Evolutionary conservation across 768 basidiomycete species (phyloP).

Genomic region (Lactarius sanguifluus): DNA sequence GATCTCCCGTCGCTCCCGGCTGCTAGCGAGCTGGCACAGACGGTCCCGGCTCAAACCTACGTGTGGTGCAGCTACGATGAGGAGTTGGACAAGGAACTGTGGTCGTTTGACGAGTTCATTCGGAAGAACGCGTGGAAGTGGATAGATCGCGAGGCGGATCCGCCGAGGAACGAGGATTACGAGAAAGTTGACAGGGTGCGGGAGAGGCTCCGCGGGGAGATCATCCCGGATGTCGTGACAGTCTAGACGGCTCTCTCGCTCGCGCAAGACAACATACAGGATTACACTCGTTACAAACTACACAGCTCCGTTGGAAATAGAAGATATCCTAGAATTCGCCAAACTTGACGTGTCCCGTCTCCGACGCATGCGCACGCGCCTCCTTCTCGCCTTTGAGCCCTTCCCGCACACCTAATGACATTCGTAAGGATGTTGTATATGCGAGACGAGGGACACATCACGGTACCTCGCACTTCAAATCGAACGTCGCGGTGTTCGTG

Average conservation of each 20-base stretch:
- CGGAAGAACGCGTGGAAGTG: slow-evolving; percentile 75
- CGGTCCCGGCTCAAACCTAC: slow-evolving; percentile 67
- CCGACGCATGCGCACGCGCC: slow-evolving; percentile 81
- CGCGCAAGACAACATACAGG: not conserved
- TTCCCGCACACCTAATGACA: slow-evolving; percentile 67
- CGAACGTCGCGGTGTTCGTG: slow-evolving; percentile 91
- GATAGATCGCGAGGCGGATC: slow-evolving; percentile 47
- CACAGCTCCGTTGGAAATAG: slow-evolving; percentile 3
- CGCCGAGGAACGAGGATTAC: slow-evolving; percentile 42
- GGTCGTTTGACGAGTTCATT: slow-evolving; percentile 85
- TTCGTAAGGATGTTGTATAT: slow-evolving; percentile 17
- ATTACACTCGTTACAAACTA: not conserved
- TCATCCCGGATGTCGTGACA: not conserved
- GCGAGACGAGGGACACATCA: too few species aligned
- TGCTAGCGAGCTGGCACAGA: slow-evolving; percentile 35
- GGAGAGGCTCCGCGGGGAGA: slow-evolving; percentile 25
- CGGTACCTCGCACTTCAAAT: slow-evolving; percentile 79
- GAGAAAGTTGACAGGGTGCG: slow-evolving; percentile 53
- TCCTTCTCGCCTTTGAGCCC: slow-evolving; percentile 94
- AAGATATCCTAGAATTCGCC: slow-evolving; percentile 62
- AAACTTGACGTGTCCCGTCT: slow-evolving; percentile 83
- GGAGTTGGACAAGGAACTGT: slow-evolving; percentile 57
- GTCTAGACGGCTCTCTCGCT: not conserved
- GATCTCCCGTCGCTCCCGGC: slow-evolving; percentile 45
- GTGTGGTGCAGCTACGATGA: slow-evolving; percentile 52